phyloP scores from a whole-genome alignment of 1,284 basidiomycete genomes.

The Rhodofomes roseus region DNA sequence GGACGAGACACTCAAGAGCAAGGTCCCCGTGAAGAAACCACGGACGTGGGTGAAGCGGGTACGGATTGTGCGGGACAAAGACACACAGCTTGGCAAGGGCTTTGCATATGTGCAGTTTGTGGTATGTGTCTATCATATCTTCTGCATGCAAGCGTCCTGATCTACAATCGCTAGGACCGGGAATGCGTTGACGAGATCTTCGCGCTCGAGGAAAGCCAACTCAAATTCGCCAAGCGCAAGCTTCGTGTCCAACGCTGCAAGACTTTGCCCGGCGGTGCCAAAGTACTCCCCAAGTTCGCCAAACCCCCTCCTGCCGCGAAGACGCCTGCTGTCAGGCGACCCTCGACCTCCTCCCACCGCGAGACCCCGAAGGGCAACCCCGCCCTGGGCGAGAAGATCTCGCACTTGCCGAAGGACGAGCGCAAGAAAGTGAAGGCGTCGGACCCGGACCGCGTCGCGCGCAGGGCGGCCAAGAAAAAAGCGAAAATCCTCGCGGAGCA shows the following conservation, averaged over 20 bases:
- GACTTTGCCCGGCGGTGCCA: constrained; percentile 39
- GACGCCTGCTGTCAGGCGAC: background rate
- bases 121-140: constrained; percentile 43
- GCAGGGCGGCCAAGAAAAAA: constrained; percentile 88
- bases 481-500: constrained; percentile 54
- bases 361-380: constrained; percentile 72
- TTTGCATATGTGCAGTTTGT: constrained; percentile 92
- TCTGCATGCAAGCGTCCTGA: constrained; percentile 1
- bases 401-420: constrained; percentile 77
- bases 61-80: constrained; percentile 86
- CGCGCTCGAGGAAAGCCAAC: constrained; percentile 66
- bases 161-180: too few species aligned
- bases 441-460: constrained; percentile 75
- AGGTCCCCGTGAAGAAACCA: constrained; percentile 20
- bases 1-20: constrained; percentile 8
- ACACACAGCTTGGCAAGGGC: constrained; percentile 96
- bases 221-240: constrained; percentile 88
- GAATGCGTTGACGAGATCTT: constrained; percentile 89
- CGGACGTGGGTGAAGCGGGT: constrained; percentile 80
- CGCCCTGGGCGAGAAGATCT: constrained; percentile 70
- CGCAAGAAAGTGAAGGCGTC: constrained; percentile 78
- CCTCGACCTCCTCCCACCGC: background rate
- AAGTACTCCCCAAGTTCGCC: constrained; percentile 15
- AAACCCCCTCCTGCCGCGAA: constrained; percentile 16
- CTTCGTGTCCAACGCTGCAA: constrained; percentile 87